A percentile compares a stretch with the other conserved stretches of the same genome.
Evolutionary conservation across 352 stramenopile species (phyloP).

Genomic region (Phytophthora citricola): DNA sequence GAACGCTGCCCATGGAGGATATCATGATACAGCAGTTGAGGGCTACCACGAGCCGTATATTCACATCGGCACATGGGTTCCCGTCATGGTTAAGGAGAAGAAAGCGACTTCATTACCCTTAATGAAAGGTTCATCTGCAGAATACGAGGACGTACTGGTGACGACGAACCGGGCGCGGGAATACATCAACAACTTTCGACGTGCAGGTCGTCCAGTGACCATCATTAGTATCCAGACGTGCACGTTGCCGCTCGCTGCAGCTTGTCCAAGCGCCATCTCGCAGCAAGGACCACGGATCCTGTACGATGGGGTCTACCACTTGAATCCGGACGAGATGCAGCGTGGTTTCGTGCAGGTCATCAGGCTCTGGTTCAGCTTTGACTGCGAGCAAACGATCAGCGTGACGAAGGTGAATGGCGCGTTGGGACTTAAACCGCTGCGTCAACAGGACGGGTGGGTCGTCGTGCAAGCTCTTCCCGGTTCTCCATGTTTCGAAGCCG

Average conservation of each 20-base stretch:
- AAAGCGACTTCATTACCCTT: constrained; percentile 25
- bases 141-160: constrained; percentile 75
- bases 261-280: constrained; percentile 71
- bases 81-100: constrained; percentile 63
- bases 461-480: constrained; percentile 73
- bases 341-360: constrained; percentile 72
- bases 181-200: constrained; percentile 72
- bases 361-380: constrained; percentile 84
- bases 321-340: constrained; percentile 56
- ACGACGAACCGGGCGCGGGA: constrained; percentile 70
- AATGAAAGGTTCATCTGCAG: constrained; percentile 38
- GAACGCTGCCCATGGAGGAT: constrained; percentile 30
- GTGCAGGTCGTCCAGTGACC: constrained; percentile 60
- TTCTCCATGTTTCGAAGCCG: constrained; percentile 71
- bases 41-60: constrained; percentile 74
- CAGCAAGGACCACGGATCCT: constrained; percentile 60
- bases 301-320: constrained; percentile 69
- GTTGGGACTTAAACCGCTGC: constrained; percentile 71
- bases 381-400: constrained; percentile 81
- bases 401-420: constrained; percentile 78
- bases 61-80: constrained; percentile 81
- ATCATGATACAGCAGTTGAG: constrained; percentile 8
- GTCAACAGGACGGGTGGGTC: constrained; percentile 81
- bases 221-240: constrained; percentile 78
- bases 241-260: constrained; percentile 61